These are phyloP conservation scores for Globisporangium abappressorium DNA, from an alignment of 352 stramenopile species.

Conservation along the genomic window DNA sequence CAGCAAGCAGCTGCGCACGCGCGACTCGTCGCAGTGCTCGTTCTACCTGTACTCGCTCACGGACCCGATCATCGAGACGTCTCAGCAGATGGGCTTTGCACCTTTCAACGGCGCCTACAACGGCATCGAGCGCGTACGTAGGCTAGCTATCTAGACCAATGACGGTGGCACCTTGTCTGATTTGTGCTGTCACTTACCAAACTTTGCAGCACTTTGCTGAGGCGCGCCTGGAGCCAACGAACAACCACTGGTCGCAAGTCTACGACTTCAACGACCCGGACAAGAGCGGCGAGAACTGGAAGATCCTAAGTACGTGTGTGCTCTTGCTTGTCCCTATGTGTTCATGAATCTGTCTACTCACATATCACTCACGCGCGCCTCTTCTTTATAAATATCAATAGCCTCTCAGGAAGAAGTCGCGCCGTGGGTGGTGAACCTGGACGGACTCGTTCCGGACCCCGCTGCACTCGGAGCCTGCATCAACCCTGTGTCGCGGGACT, in stretches of 20 bases:
- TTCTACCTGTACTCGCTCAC: slow-evolving; percentile 90
- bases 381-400: slow-evolving; percentile 8
- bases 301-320: slow-evolving; percentile 47
- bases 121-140: slow-evolving; percentile 47
- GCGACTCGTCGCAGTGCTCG: slow-evolving; percentile 79
- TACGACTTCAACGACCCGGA: slow-evolving; percentile 93
- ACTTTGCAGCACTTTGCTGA: slow-evolving; percentile 58
- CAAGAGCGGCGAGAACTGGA: slow-evolving; percentile 71
- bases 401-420: slow-evolving; percentile 38
- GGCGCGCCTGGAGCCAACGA: slow-evolving; percentile 70
- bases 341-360: not conserved
- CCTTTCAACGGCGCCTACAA: slow-evolving; percentile 88
- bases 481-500: slow-evolving; percentile 60
- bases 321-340: not conserved
- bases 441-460: slow-evolving; percentile 32
- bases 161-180: not conserved
- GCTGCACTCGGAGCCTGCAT: slow-evolving; percentile 39
- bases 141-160: not conserved
- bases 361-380: not conserved
- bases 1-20: slow-evolving; percentile 89
- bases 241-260: slow-evolving; percentile 90
- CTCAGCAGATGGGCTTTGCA: slow-evolving; percentile 77
- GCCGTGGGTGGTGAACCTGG: slow-evolving; percentile 54
- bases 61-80: slow-evolving; percentile 92
- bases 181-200: not conserved